These are phyloP conservation scores for Licmophora abbreviata DNA, from an alignment of 108 stramenopile species.

Conservation along the genomic window DNA sequence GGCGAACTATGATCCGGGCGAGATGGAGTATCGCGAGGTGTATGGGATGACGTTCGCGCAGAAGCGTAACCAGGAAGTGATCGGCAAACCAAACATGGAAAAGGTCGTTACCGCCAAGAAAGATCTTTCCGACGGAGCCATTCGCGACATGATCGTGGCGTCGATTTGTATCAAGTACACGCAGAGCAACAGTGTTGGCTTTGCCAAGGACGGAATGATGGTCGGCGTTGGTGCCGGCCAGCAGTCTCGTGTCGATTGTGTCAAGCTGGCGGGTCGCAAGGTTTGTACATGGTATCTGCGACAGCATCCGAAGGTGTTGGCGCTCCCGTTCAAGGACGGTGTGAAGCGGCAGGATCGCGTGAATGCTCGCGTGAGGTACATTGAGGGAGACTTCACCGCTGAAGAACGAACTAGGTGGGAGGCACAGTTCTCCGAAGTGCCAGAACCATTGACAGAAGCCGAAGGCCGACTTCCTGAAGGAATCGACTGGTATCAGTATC, in stretches of 20 bases:
- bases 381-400: slow-evolving; percentile 95
- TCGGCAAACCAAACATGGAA: slow-evolving; percentile 70
- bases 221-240: slow-evolving; percentile 99
- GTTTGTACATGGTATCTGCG: slow-evolving; percentile 93
- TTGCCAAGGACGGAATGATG: slow-evolving; percentile 97
- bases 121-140: slow-evolving; percentile 71
- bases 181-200: slow-evolving; percentile 95
- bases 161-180: slow-evolving; percentile 99
- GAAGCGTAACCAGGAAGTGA: slow-evolving; percentile 86
- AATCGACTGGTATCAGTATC: slow-evolving; percentile 75
- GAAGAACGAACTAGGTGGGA: slow-evolving; percentile 90
- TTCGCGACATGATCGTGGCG: slow-evolving; percentile 95
- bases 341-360: slow-evolving; percentile 96
- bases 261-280: slow-evolving; percentile 98
- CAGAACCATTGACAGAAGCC: slow-evolving; percentile 82
- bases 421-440: slow-evolving; percentile 73
- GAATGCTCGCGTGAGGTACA: slow-evolving; percentile 97
- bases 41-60: slow-evolving; percentile 96
- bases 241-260: slow-evolving; percentile 99
- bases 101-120: slow-evolving; percentile 46
- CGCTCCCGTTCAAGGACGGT: slow-evolving; percentile 86
- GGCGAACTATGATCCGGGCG: slow-evolving; percentile 68
- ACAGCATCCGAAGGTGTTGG: slow-evolving; percentile 97
- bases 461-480: slow-evolving; percentile 90
- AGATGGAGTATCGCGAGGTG: slow-evolving; percentile 95